Conservation (phyloP, 2,329 filamentous ascomycete genomes). For the Huntiella savannae region DNA sequence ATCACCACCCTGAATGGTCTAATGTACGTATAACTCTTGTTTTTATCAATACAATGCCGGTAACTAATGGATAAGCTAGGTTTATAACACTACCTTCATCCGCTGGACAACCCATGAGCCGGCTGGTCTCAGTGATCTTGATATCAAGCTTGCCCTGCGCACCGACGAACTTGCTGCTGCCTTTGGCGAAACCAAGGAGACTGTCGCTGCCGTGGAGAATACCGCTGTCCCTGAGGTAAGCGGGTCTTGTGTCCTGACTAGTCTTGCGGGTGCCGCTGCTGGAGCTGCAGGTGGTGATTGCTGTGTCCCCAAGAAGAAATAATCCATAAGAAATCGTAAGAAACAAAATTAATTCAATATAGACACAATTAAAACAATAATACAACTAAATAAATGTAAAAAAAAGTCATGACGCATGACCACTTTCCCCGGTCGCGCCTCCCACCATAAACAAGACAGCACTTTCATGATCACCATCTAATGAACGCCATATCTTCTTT, state of each 20-base stretch:
- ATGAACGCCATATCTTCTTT: too few relatives aligned
- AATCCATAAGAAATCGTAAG: background rate
- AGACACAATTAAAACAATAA: conserved; percentile 7
- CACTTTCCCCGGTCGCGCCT: background rate
- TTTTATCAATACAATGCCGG: background rate
- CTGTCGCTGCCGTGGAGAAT: conserved; percentile 13
- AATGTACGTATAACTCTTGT: conserved; percentile 30
- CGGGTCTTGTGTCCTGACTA: conserved; percentile 18
- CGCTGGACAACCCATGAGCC: conserved; percentile 57
- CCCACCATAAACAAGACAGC: too few relatives aligned
- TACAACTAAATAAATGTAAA: conserved; percentile 11
- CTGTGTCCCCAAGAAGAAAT: conserved; percentile 28
- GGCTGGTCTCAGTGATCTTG: conserved; percentile 42
- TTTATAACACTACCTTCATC: conserved; percentile 52
- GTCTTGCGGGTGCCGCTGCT: conserved; percentile 28
- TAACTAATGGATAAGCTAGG: conserved; percentile 21
- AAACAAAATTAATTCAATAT: conserved; percentile 4
- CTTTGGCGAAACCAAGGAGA: conserved; percentile 28
- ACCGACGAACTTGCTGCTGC: conserved; percentile 41
- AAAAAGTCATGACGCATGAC: conserved; percentile 1
- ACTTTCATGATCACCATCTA: too few relatives aligned
- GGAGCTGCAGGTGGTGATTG: conserved; percentile 29
- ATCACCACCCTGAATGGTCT: conserved; percentile 61
- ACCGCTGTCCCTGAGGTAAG: conserved; percentile 16
- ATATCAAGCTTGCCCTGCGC: conserved; percentile 39